Base-by-base conservation (phyloP, 2,329 filamentous ascomycete species). In the Magnaporthales sp. region DNA sequence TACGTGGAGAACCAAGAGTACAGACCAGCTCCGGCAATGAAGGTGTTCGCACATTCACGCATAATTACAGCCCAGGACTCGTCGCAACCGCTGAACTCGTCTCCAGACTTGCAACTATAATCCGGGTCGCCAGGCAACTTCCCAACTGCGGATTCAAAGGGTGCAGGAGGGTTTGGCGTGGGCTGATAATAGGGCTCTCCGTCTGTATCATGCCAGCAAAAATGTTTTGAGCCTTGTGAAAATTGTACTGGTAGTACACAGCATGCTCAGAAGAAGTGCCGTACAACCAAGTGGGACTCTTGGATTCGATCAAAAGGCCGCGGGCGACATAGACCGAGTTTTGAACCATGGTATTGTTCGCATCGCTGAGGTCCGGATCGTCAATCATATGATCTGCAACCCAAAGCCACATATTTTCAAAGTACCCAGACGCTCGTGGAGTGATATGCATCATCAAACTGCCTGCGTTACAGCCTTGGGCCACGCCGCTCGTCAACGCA, bases 131-230 rank as follows among this genome's bases (percentile, higher is more conserved):
- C 66, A 26, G 62, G 60, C 19, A 64, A 51, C 6, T 13, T 8
- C 26, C 63, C 66, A 7, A 64, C 63, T n/a, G 51, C 26, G 29
- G 32, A 29, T 7, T 31, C 24, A 51, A 66, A 73, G 2, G 70
- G 72, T 29, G 63, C 71, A 11, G 69, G 68, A 1, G 70, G 70
- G 1, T 63, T 89, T 81, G 72, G 71, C 56, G 27, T 89, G 81
- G 72, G 71, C 64, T 76, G 72, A 77, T 84, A 88, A 76, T 83
- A 85, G 88, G 86, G 1, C 87, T 89, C 74, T 92, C 89, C 0
- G 86, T 86, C 73, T 91, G 89, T 67, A 91, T 86, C 62, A 87
- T 76, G 19, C 81, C 84, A 78, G 88, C 85, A 70, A 80, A 84
- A 70, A 85, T 72, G 71, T 83, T 80, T 67, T 78, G 75, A 0